Percentiles rank a stretch among this genome's conserved stretches.
phyloP scores from a whole-genome alignment of 768 basidiomycete genomes.

The Rossbeevera mucosa region DNA sequence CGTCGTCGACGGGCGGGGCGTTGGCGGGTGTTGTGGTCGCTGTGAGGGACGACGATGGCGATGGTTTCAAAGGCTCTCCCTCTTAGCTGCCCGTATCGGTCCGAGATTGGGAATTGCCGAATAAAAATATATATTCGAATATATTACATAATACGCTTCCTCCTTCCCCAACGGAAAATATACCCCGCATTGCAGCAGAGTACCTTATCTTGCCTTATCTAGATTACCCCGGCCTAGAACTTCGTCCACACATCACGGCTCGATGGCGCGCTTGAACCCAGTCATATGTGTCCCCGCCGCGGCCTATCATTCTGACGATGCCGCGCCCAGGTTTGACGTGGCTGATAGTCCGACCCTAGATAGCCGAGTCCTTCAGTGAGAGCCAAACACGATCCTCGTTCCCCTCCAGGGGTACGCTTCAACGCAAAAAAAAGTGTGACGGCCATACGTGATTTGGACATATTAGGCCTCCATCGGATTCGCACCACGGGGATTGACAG shows the following conservation, averaged over 20 bases:
- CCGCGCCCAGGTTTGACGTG: conserved; percentile 3
- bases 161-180: background rate
- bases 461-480: conserved; percentile 4
- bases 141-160: conserved; percentile 14
- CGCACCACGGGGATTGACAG: conserved; percentile 13
- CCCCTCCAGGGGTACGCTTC: background rate
- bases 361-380: background rate
- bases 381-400: background rate
- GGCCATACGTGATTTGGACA: conserved; percentile 3
- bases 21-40: background rate
- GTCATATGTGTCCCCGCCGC: conserved; percentile 1
- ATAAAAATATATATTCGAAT: too few relatives aligned
- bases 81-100: conserved; percentile 25
- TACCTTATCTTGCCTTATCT: conserved; percentile 24
- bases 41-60: conserved; percentile 5
- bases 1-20: conserved; percentile 5
- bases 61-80: conserved; percentile 11
- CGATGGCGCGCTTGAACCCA: conserved; percentile 1
- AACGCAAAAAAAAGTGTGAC: conserved; percentile 2
- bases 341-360: background rate
- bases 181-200: conserved; percentile 22
- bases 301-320: background rate
- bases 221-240: conserved; percentile 26
- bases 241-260: background rate
- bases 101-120: conserved; percentile 20